Conservation (phyloP, 257 asterid species). For the Thymus quinquecostatus region DNA sequence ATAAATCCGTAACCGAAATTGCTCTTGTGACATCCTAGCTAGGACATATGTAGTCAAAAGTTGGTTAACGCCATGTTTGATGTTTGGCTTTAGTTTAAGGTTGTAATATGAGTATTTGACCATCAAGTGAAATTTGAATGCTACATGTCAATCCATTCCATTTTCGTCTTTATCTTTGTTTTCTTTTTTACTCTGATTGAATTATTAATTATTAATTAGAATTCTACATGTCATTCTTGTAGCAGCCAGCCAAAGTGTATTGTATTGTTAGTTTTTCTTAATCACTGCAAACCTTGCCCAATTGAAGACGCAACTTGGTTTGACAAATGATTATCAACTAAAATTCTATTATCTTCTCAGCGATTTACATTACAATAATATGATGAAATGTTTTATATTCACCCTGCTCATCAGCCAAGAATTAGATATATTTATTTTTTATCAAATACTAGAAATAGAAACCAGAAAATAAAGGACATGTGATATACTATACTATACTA, state of each 20-base stretch:
- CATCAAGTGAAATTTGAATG: too few relatives aligned
- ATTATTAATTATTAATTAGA: not conserved
- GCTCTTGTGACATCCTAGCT: not conserved
- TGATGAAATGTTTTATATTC: not conserved
- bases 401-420: too few relatives aligned
- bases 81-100: not conserved
- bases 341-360: not conserved
- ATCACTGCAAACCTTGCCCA: constrained; percentile 7
- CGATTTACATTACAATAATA: not conserved
- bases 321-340: constrained; percentile 12
- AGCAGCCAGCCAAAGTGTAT: not conserved
- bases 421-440: too few relatives aligned
- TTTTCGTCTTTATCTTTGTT: not conserved
- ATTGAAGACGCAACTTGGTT: constrained; percentile 26
- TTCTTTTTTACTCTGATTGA: not conserved
- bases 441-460: too few relatives aligned
- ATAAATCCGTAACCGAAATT: not conserved
- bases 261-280: constrained; percentile 26
- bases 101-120: constrained; percentile 9
- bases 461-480: too few relatives aligned
- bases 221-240: constrained; percentile 17
- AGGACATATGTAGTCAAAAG: too few relatives aligned
- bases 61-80: not conserved
- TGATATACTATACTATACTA: too few relatives aligned
- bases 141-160: not conserved